Base-by-base conservation (phyloP, 306 rosid species). In the Lotus japonicus region DNA sequence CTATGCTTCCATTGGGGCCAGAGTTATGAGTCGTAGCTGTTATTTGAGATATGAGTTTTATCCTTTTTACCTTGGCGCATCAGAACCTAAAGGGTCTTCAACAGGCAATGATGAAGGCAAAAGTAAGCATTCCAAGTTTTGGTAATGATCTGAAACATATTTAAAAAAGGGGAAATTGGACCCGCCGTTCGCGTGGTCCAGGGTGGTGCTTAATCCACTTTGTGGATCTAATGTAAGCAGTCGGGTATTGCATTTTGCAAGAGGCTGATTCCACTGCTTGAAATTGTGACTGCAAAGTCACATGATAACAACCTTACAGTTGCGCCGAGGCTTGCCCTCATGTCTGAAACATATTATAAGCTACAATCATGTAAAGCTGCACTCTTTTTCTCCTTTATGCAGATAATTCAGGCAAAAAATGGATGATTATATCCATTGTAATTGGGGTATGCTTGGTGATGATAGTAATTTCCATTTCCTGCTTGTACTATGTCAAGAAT, bases 41-140 rank as follows among this genome's bases (percentile, higher is more conserved):
- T 86, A 14, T 48, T 51, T 86, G 66, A 78, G 95, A 79, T 86
- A 84, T 70, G 89, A 88, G 46, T 65, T 86, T 4, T 88, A 88
- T 63, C 5, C 68, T 3, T 88, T 86, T 67, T 84, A 88, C 28
- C 18, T 14, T 10, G 82, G 73, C 33, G 79, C 43, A 43, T 1
- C 69, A 18, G 84, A 39, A 4, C 56, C 68, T 12, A 7, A 54
- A 38, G 4, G 1, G 65, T 23, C 88, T 52, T 12, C 84, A 15
- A 21, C 64, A 0, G 33, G 9, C 11, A 70, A 57, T 0, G 75
- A 12, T 26, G 26, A 43, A 52, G 16, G 43, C 11, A 61, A 43
- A 39, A 82, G 88, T 85, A 85, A 73, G 71, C 38, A 33, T 48
- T 48, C 50, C 10, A 35, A 14, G 36, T 28, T 38, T 50, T 39